These are phyloP conservation scores for Aspergillus saccharolyticus DNA, from an alignment of 495 filamentous ascomycete species.

Conservation along the genomic window DNA sequence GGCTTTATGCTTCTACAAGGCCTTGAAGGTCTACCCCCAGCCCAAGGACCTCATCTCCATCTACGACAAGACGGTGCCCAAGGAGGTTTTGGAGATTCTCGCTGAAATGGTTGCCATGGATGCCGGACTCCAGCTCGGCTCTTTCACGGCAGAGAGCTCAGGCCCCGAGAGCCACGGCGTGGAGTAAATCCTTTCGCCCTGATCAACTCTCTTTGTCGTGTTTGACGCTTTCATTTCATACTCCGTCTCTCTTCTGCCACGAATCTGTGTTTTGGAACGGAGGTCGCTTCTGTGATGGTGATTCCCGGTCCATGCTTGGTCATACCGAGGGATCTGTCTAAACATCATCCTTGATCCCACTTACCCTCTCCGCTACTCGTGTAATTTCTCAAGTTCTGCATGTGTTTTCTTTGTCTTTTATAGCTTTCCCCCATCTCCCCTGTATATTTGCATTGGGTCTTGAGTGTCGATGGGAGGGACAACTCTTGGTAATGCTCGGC, in stretches of 20 bases:
- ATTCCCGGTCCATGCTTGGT: conserved; percentile 20
- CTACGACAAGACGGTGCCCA: conserved; percentile 96
- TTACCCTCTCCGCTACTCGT: conserved; percentile 25
- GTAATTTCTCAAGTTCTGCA: neutral
- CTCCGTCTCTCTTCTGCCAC: conserved; percentile 12
- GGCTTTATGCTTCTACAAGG: conserved; percentile 93
- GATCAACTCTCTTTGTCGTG: neutral
- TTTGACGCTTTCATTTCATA: neutral
- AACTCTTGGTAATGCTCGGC: conserved; percentile 35
- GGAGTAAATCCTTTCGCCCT: conserved; percentile 23
- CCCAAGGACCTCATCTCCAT: conserved; percentile 89
- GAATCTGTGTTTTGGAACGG: conserved; percentile 14
- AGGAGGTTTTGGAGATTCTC: conserved; percentile 90
- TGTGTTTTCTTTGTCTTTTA: neutral
- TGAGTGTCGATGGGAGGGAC: conserved; percentile 22
- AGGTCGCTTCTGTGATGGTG: conserved; percentile 12
- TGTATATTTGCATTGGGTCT: conserved; percentile 30
- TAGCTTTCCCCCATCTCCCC: conserved; percentile 7
- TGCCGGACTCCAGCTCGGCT: conserved; percentile 59
- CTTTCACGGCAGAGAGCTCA: conserved; percentile 37
- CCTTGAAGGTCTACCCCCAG: conserved; percentile 94
- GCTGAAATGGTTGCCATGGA: conserved; percentile 98
- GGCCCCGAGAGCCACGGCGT: conserved; percentile 38
- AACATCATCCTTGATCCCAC: conserved; percentile 9
- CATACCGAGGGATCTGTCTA: conserved; percentile 14